phyloP scores from a whole-genome alignment of 371 early-diverging fungal species.

The Lichtheimia ramosa region DNA sequence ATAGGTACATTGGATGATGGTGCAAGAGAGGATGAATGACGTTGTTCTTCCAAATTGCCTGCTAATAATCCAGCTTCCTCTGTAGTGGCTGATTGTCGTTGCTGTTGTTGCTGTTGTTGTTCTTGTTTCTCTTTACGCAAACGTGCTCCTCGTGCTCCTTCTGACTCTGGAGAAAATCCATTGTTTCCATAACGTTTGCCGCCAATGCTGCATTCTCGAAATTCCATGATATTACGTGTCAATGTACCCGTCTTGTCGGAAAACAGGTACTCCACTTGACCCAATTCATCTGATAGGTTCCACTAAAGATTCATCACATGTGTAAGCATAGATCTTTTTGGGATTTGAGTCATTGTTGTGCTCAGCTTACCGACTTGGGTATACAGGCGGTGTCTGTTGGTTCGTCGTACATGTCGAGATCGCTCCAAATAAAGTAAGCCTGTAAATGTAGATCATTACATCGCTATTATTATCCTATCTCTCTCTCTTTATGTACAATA shows the following conservation, averaged over 20 bases:
- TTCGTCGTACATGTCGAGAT: conserved; percentile 87
- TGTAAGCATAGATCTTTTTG: neutral
- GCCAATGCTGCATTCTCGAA: conserved; percentile 84
- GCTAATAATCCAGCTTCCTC: conserved; percentile 8
- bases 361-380: conserved; percentile 62
- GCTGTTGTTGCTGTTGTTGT: conserved; percentile 8
- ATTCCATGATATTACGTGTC: conserved; percentile 84
- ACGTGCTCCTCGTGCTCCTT: conserved; percentile 56
- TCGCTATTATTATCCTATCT: neutral
- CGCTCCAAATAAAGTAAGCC: conserved; percentile 85
- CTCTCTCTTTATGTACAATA: neutral
- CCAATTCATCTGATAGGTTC: conserved; percentile 84
- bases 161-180: conserved; percentile 62
- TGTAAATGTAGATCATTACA: conserved; percentile 5
- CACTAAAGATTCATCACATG: conserved; percentile 44
- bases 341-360: too few relatives aligned
- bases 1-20: neutral
- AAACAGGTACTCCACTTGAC: conserved; percentile 94
- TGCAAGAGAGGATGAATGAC: neutral
- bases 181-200: conserved; percentile 83
- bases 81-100: conserved; percentile 4
- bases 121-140: conserved; percentile 41
- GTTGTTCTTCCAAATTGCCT: neutral
- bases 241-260: conserved; percentile 91
- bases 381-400: conserved; percentile 76